A percentile compares a stretch with the other conserved stretches of the same genome.
Conservation (phyloP, 2,329 filamentous ascomycete genomes). For the Pseudomassariella vexata region DNA sequence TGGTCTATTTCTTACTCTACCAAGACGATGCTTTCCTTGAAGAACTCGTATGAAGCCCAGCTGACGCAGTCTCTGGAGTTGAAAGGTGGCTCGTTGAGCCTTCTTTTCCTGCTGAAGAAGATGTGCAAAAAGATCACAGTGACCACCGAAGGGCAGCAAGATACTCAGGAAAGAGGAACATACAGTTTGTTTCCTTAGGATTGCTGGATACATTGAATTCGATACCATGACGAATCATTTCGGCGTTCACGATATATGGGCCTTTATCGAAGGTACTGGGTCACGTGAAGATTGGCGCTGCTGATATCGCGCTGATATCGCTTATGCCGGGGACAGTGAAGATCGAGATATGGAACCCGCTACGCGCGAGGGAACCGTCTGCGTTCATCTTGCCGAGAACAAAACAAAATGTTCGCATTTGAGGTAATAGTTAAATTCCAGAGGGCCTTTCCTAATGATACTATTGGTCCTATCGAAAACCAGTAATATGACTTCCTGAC, state of each 20-base stretch:
- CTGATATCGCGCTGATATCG: conserved; percentile 21
- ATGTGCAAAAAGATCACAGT: conserved; percentile 33
- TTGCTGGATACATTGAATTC: conserved; percentile 20
- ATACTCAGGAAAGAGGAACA: conserved; percentile 40
- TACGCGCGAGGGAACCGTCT: conserved; percentile 18
- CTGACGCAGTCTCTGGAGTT: conserved; percentile 23
- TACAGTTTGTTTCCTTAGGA: conserved; percentile 28
- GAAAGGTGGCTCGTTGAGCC: conserved; percentile 28
- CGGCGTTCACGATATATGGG: conserved; percentile 19
- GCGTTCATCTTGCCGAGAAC: conserved; percentile 20
- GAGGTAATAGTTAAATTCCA: too few relatives aligned
- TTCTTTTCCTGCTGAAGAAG: conserved; percentile 27
- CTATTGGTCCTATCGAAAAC: too few relatives aligned
- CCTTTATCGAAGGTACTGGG: conserved; percentile 20
- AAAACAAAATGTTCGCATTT: too few relatives aligned
- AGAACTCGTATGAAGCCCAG: conserved; percentile 23
- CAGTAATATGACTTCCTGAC: too few relatives aligned
- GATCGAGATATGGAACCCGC: conserved; percentile 23
- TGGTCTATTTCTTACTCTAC: conserved; percentile 20
- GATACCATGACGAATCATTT: conserved; percentile 26
- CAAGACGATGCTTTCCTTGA: conserved; percentile 13
- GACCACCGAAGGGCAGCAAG: conserved; percentile 40
- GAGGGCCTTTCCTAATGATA: too few relatives aligned
- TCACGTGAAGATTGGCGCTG: conserved; percentile 16
- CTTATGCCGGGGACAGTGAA: conserved; percentile 23